A percentile compares a stretch with the other conserved stretches of the same genome.
Conservation (phyloP, 2,329 filamentous ascomycete genomes). For the Monosporascus ibericus region DNA sequence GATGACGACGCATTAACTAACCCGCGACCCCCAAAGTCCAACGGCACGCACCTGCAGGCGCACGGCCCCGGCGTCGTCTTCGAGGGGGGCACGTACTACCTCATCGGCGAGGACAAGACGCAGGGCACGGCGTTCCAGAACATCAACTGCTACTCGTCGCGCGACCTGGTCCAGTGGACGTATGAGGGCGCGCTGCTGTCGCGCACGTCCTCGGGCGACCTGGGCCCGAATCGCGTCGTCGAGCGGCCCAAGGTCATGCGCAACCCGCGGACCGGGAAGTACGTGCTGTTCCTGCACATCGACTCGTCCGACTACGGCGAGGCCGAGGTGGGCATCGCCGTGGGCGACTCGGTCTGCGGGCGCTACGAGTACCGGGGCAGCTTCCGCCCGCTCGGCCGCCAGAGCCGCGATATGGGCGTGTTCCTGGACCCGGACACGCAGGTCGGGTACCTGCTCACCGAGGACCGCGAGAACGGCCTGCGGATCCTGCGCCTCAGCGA, state of each 20-base stretch:
- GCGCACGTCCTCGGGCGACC: constrained; percentile 42
- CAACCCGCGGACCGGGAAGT: constrained; percentile 57
- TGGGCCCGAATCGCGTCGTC: constrained; percentile 56
- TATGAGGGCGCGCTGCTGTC: constrained; percentile 55
- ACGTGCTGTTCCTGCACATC: constrained; percentile 66
- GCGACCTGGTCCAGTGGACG: constrained; percentile 57
- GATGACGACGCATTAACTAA: neutral
- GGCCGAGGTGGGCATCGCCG: constrained; percentile 60
- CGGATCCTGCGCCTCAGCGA: constrained; percentile 50
- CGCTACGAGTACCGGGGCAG: constrained; percentile 38
- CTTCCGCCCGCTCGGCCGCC: constrained; percentile 39
- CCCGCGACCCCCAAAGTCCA: constrained; percentile 25
- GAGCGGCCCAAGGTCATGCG: constrained; percentile 65
- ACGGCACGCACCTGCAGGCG: constrained; percentile 56
- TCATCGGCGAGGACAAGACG: constrained; percentile 65
- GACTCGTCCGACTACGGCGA: constrained; percentile 56
- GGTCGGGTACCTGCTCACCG: neutral
- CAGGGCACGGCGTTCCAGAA: constrained; percentile 55
- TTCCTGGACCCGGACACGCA: constrained; percentile 42
- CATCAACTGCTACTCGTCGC: constrained; percentile 62
- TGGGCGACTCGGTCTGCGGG: constrained; percentile 52
- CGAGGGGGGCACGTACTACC: constrained; percentile 54
- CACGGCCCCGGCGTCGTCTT: constrained; percentile 60
- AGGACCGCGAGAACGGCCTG: constrained; percentile 48
- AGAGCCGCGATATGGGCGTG: constrained; percentile 53